Conservation (phyloP, 192 early-diverging fungal genomes). For the Haplosporangium gracile region DNA sequence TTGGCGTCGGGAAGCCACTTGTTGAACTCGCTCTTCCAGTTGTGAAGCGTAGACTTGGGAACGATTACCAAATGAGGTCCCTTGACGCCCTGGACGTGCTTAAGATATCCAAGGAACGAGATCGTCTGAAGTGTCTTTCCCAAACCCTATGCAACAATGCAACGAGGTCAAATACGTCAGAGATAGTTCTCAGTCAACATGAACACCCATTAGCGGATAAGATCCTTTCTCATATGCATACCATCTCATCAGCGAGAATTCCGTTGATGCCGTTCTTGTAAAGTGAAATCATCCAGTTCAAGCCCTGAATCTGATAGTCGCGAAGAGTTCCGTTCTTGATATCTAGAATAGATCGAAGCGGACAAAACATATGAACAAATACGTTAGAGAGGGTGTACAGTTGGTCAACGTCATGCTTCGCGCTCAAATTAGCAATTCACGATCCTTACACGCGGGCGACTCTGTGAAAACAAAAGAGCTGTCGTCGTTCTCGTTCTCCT, state of each 20-base stretch:
- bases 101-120: slow-evolving; percentile 95
- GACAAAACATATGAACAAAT: not conserved
- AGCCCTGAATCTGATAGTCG: slow-evolving; percentile 96
- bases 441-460: slow-evolving; percentile 82
- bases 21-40: slow-evolving; percentile 94
- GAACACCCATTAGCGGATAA: not conserved
- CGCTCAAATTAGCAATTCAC: not conserved
- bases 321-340: slow-evolving; percentile 93
- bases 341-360: slow-evolving; percentile 60
- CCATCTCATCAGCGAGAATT: slow-evolving; percentile 99
- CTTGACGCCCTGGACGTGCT: slow-evolving; percentile 77
- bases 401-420: not conserved
- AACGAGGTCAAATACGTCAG: not conserved
- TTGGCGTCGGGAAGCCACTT: slow-evolving; percentile 93
- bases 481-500: slow-evolving; percentile 68
- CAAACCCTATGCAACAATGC: slow-evolving; percentile 72
- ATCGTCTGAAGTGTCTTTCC: slow-evolving; percentile 98
- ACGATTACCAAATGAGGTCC: slow-evolving; percentile 97
- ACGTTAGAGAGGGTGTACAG: not conserved
- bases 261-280: slow-evolving; percentile 99
- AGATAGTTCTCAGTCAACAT: not conserved
- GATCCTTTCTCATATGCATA: slow-evolving; percentile 26
- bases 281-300: slow-evolving; percentile 98
- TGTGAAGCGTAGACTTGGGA: slow-evolving; percentile 96
- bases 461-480: slow-evolving; percentile 84